A percentile compares a stretch with the other conserved stretches of the same genome.
These are phyloP conservation scores for Yamadazyma blattariae DNA, from an alignment of 1,139 yeast species.

Conservation along the genomic window DNA sequence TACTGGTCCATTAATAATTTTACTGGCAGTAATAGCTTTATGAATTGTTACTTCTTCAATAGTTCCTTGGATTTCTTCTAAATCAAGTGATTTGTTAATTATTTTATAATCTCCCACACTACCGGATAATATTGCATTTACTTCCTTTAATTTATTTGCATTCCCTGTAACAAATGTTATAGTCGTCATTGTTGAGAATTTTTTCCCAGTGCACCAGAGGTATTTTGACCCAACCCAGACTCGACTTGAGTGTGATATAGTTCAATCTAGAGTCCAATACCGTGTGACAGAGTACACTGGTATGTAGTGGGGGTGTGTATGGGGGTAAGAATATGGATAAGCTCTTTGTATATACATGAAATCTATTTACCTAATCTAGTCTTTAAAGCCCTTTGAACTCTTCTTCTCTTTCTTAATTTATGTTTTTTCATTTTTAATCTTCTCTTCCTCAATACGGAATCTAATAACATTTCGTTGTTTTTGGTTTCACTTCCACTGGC, in stretches of 20 bases:
- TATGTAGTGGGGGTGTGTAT: too few species aligned
- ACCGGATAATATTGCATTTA: constrained; percentile 62
- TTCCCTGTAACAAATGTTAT: constrained; percentile 84
- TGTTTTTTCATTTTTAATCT: constrained; percentile 73
- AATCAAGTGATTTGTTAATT: constrained; percentile 64
- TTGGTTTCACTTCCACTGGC: background rate
- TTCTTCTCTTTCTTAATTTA: constrained; percentile 71
- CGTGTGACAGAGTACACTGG: too few species aligned
- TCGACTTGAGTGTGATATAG: too few species aligned
- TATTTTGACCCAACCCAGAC: too few species aligned
- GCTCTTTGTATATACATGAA: constrained; percentile 8
- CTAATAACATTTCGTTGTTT: constrained; percentile 34
- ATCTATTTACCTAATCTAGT: constrained; percentile 50
- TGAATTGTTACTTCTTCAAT: constrained; percentile 77
- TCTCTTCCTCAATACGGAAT: constrained; percentile 67
- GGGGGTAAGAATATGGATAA: too few species aligned
- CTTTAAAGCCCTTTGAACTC: constrained; percentile 56
- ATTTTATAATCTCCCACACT: constrained; percentile 54
- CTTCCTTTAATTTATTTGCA: constrained; percentile 82
- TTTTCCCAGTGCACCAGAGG: too few species aligned
- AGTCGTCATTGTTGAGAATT: constrained; percentile 15
- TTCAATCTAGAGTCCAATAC: too few species aligned
- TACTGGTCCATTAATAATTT: constrained; percentile 62
- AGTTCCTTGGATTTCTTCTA: constrained; percentile 90
- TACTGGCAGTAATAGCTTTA: constrained; percentile 79